Base-by-base conservation (phyloP, 2,329 filamentous ascomycete genomes). In the Sodiomyces alkalinus region DNA sequence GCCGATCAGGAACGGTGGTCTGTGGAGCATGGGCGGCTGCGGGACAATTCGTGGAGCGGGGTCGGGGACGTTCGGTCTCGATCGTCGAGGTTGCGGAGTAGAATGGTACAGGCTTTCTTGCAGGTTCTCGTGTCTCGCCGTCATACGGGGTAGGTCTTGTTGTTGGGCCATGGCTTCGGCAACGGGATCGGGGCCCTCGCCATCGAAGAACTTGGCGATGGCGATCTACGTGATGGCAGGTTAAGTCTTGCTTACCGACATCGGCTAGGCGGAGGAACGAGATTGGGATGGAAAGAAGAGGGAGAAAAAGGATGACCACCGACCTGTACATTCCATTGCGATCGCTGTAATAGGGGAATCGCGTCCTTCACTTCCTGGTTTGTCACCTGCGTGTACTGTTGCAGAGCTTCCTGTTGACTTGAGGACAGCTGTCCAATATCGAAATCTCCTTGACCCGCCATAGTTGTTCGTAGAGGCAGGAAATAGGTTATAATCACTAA, bases 161-260 rank as follows among this genome's bases (percentile, higher is more conserved):
- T 75, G 63, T 6, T 68, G 63, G 27, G 75, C 67, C 28, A 75
- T 65, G 33, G 80, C 80, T 56, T 90, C 82, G 33, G 80, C 78
- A 12, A 87, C 60, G 9, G 73, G 78, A 48, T 92, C 82, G 27
- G 83, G 70, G 4, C 78, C 78, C 56, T 96, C 90, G 41, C 90
- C 90, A 45, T 98, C 90, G 50, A 94, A 98, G 68, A 96, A 96
- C 48, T 92, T 92, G 39, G 90, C 74, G 38, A 98, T 87, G 33
- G 90, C 87, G 43, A 96, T 93, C 77, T 94, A 47, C 4, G 32
- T 10, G 12, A 11, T 13, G 19, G 6, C 13, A 15, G 9, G 13
- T 29, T 10, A 32, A n/a, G n/a, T n/a, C n/a, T n/a, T n/a, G n/a
- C n/a, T n/a, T n/a, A n/a, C n/a, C n/a, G n/a, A n/a, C n/a, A n/a